Conservation (phyloP, 345 rosid genomes). For the Euphorbia peplus region DNA sequence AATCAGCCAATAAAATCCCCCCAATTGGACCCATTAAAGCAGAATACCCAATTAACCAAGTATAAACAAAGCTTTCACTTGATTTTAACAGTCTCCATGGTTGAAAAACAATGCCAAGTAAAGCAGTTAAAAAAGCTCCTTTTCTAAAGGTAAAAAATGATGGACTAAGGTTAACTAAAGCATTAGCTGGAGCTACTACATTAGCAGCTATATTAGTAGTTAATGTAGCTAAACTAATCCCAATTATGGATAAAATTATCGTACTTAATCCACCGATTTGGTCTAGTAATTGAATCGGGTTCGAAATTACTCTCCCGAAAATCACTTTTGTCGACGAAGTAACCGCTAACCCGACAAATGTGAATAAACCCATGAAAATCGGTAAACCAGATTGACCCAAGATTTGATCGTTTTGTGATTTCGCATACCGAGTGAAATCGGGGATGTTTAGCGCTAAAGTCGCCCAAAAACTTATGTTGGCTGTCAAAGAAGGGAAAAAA, state of each 20-base stretch:
- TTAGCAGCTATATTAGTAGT: conserved; percentile 95
- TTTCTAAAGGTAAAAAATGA: conserved; percentile 72
- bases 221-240: conserved; percentile 78
- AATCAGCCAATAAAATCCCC: conserved; percentile 69
- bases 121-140: conserved; percentile 79
- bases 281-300: conserved; percentile 71
- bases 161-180: conserved; percentile 81
- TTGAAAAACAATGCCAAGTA: conserved; percentile 79
- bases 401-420: conserved; percentile 68
- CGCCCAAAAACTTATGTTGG: conserved; percentile 95
- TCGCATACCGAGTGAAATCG: conserved; percentile 81
- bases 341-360: conserved; percentile 79
- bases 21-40: conserved; percentile 88
- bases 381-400: conserved; percentile 85
- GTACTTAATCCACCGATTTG: conserved; percentile 69
- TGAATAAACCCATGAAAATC: conserved; percentile 82
- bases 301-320: conserved; percentile 73
- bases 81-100: conserved; percentile 85
- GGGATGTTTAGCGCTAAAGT: conserved; percentile 88
- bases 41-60: conserved; percentile 90
- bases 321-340: conserved; percentile 74
- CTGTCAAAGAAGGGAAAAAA: conserved; percentile 85
- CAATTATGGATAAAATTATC: conserved; percentile 58
- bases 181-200: conserved; percentile 90
- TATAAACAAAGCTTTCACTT: conserved; percentile 92